phyloP scores from a whole-genome alignment of 2,329 filamentous ascomycete genomes.

The Septoria petroselini region DNA sequence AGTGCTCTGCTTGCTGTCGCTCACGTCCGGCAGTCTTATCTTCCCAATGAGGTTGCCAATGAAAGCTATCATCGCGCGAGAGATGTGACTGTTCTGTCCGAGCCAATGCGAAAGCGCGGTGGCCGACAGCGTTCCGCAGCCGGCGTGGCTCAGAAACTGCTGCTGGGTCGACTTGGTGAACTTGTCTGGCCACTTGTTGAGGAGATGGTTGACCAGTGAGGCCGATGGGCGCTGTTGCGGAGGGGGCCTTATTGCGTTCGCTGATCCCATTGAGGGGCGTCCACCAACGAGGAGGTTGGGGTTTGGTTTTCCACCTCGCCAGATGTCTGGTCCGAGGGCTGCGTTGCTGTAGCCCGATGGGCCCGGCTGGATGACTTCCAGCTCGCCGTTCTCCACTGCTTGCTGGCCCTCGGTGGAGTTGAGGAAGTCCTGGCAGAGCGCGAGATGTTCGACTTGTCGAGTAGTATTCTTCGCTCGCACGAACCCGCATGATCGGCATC shows the following conservation, averaged over 20 bases:
- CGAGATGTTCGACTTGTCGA: slow-evolving; percentile 51
- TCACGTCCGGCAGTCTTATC: slow-evolving; percentile 53
- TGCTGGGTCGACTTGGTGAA: slow-evolving; percentile 61
- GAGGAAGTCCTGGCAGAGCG: slow-evolving; percentile 46
- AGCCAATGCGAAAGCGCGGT: slow-evolving; percentile 63
- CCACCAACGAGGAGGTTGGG: slow-evolving; percentile 48
- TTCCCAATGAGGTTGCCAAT: slow-evolving; percentile 63
- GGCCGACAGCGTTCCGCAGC: slow-evolving; percentile 59
- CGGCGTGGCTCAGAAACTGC: slow-evolving; percentile 64
- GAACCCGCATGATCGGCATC: slow-evolving; percentile 50
- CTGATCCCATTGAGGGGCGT: slow-evolving; percentile 7
- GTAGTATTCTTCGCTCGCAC: slow-evolving; percentile 52
- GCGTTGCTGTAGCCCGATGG: slow-evolving; percentile 12
- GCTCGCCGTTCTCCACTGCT: slow-evolving; percentile 31
- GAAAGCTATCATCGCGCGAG: slow-evolving; percentile 66
- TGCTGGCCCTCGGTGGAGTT: slow-evolving; percentile 46
- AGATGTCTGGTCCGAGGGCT: slow-evolving; percentile 38
- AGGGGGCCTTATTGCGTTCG: slow-evolving; percentile 23
- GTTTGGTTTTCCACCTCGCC: slow-evolving; percentile 48
- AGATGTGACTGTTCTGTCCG: slow-evolving; percentile 68
- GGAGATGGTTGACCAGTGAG: slow-evolving; percentile 58
- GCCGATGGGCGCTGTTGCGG: slow-evolving; percentile 35
- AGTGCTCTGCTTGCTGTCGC: slow-evolving; percentile 45
- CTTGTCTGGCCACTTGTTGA: slow-evolving; percentile 47
- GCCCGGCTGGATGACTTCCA: slow-evolving; percentile 24